A percentile compares a stretch with the other conserved stretches of the same genome.
Evolutionary conservation across 495 filamentous ascomycete species (phyloP).

Genomic region (Entonaema liquescens): DNA sequence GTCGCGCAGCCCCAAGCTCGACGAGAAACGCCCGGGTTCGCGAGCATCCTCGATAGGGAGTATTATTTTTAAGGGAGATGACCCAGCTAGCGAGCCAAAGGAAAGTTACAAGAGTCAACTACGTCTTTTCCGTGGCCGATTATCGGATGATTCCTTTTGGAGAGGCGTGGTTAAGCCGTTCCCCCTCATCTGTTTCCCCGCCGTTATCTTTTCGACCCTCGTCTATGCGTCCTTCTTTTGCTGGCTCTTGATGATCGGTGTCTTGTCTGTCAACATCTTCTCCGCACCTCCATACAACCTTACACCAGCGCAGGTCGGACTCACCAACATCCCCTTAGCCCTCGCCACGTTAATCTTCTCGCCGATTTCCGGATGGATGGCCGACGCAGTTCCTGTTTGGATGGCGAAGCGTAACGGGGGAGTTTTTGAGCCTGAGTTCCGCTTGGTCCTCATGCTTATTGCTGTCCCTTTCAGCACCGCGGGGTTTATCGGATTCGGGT

Average conservation of each 20-base stretch:
- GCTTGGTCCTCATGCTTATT: conserved; percentile 59
- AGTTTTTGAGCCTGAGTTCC: conserved; percentile 63
- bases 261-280: conserved; percentile 71
- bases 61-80: conserved; percentile 27
- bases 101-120: conserved; percentile 44
- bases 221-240: conserved; percentile 58
- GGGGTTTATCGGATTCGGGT: conserved; percentile 51
- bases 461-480: conserved; percentile 50
- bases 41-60: conserved; percentile 20
- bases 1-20: conserved; percentile 3
- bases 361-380: conserved; percentile 52
- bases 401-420: conserved; percentile 57
- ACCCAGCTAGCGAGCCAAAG: conserved; percentile 27
- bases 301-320: conserved; percentile 64
- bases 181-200: conserved; percentile 53
- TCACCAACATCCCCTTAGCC: conserved; percentile 60
- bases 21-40: conserved; percentile 23
- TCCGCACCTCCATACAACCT: conserved; percentile 71
- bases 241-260: conserved; percentile 67
- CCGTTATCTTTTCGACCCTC: conserved; percentile 53
- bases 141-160: conserved; percentile 38
- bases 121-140: conserved; percentile 39
- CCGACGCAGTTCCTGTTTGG: conserved; percentile 58
- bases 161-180: conserved; percentile 48
- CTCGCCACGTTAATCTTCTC: conserved; percentile 58